A percentile compares a stretch with the other conserved stretches of the same genome.
These are phyloP conservation scores for Cubamyces lactineus DNA, from an alignment of 768 basidiomycete genomes.

Conservation along the genomic window DNA sequence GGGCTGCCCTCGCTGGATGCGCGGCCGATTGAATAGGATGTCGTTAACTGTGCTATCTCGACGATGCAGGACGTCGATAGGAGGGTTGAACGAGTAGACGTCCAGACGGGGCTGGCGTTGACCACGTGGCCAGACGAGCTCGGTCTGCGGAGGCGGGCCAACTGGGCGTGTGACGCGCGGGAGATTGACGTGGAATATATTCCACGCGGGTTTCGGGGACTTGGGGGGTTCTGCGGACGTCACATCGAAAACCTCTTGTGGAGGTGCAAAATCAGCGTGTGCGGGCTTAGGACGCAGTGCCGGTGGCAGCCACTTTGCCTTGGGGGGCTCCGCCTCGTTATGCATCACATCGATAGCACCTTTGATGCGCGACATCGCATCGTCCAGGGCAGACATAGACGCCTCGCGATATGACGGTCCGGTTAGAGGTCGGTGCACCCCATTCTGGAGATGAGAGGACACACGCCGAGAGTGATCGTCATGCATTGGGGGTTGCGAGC, in stretches of 20 bases:
- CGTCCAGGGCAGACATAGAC: conserved; percentile 75
- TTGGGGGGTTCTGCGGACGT: conserved; percentile 31
- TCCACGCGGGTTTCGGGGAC: conserved; percentile 34
- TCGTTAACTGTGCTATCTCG: conserved; percentile 68
- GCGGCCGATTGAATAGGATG: conserved; percentile 57
- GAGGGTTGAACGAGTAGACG: conserved; percentile 71
- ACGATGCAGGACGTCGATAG: conserved; percentile 63
- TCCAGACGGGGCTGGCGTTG: conserved; percentile 57
- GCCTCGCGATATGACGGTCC: conserved; percentile 47
- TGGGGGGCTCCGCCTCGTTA: conserved; percentile 37
- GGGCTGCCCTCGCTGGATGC: conserved; percentile 35
- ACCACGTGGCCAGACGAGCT: conserved; percentile 48
- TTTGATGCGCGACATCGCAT: conserved; percentile 85
- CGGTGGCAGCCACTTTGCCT: conserved; percentile 35
- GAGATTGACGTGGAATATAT: conserved; percentile 31
- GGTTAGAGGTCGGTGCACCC: conserved; percentile 28
- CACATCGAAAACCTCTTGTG: conserved; percentile 31
- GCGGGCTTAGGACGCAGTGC: conserved; percentile 26
- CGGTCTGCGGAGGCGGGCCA: conserved; percentile 52
- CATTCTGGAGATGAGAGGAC: conserved; percentile 17
- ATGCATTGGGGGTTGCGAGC: background rate
- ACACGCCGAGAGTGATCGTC: conserved; percentile 18
- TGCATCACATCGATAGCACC: conserved; percentile 75
- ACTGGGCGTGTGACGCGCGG: conserved; percentile 47
- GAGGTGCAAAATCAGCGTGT: conserved; percentile 15